phyloP scores from a whole-genome alignment of 306 rosid genomes.

The Vigna nakashimae region DNA sequence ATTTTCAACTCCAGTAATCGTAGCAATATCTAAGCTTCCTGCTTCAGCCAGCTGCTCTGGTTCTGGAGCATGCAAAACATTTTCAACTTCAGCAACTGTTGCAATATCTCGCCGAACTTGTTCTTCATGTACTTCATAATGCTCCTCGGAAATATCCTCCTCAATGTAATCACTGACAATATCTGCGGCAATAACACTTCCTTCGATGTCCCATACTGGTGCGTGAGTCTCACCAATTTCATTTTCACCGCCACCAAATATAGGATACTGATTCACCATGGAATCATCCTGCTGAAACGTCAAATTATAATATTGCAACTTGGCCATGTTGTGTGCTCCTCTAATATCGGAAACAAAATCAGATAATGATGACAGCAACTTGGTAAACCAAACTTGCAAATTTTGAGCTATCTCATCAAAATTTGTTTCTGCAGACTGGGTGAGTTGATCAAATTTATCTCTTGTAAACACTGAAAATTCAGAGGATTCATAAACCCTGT shows the following conservation, averaged over 20 bases:
- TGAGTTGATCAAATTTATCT: constrained; percentile 54
- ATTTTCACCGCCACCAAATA: constrained; percentile 39
- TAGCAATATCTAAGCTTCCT: not conserved
- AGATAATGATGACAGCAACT: constrained; percentile 44
- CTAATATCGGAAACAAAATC: constrained; percentile 49
- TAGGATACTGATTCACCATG: constrained; percentile 37
- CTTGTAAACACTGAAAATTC: constrained; percentile 51
- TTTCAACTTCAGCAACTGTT: constrained; percentile 28
- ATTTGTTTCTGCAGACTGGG: constrained; percentile 45
- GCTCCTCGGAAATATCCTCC: constrained; percentile 32
- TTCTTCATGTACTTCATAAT: constrained; percentile 36
- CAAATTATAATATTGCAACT: constrained; percentile 61
- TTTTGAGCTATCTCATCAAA: constrained; percentile 24
- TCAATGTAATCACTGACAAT: not conserved
- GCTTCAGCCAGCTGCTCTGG: constrained; percentile 20
- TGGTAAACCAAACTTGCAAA: constrained; percentile 43
- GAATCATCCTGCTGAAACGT: constrained; percentile 44
- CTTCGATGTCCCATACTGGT: constrained; percentile 23
- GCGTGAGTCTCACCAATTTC: constrained; percentile 29
- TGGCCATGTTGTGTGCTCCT: constrained; percentile 48
- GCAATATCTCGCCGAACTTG: constrained; percentile 39
- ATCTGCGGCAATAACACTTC: constrained; percentile 19
- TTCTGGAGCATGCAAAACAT: constrained; percentile 30
- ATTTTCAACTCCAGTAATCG: too few relatives aligned
- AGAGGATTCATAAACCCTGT: constrained; percentile 40